Conservation (phyloP, 2,329 filamentous ascomycete species). For the Rosellinia necatrix region DNA sequence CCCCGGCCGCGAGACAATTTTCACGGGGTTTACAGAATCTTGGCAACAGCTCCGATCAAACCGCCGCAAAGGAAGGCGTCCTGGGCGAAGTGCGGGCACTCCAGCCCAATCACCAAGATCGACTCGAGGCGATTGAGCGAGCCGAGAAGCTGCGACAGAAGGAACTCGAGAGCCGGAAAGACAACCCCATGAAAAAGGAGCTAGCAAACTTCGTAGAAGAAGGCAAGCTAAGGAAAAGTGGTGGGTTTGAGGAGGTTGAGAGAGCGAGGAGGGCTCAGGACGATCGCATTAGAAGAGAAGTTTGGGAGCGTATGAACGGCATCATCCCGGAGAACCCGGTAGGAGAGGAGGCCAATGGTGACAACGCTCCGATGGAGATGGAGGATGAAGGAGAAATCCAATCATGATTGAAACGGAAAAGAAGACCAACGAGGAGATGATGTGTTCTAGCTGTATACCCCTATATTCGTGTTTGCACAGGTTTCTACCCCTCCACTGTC, state of each 20-base stretch:
- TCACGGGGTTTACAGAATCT: slow-evolving; percentile 61
- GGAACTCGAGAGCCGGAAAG: slow-evolving; percentile 78
- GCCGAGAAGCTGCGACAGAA: slow-evolving; percentile 90
- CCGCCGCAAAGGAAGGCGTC: slow-evolving; percentile 85
- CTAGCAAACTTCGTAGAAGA: slow-evolving; percentile 84
- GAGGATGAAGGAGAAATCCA: slow-evolving; percentile 27
- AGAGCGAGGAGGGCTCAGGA: slow-evolving; percentile 82
- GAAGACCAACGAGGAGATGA: neutral
- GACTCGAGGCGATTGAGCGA: slow-evolving; percentile 95
- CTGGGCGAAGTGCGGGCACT: slow-evolving; percentile 91
- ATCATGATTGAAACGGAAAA: slow-evolving; percentile 13
- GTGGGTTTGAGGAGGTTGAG: slow-evolving; percentile 93
- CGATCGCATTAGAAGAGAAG: slow-evolving; percentile 81
- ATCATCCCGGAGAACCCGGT: slow-evolving; percentile 49
- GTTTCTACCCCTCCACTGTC: neutral
- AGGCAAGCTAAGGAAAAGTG: slow-evolving; percentile 92
- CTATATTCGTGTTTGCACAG: slow-evolving; percentile 13
- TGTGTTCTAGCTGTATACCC: slow-evolving; percentile 21
- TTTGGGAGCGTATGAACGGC: slow-evolving; percentile 70
- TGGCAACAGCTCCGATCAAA: slow-evolving; percentile 66
- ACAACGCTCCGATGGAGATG: slow-evolving; percentile 14
- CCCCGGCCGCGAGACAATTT: slow-evolving; percentile 56
- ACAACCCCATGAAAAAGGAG: slow-evolving; percentile 81
- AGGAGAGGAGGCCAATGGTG: slow-evolving; percentile 42
- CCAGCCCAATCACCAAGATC: slow-evolving; percentile 90